Conservation (phyloP, 768 basidiomycete species). For the Candolleomyces aberdarensis region DNA sequence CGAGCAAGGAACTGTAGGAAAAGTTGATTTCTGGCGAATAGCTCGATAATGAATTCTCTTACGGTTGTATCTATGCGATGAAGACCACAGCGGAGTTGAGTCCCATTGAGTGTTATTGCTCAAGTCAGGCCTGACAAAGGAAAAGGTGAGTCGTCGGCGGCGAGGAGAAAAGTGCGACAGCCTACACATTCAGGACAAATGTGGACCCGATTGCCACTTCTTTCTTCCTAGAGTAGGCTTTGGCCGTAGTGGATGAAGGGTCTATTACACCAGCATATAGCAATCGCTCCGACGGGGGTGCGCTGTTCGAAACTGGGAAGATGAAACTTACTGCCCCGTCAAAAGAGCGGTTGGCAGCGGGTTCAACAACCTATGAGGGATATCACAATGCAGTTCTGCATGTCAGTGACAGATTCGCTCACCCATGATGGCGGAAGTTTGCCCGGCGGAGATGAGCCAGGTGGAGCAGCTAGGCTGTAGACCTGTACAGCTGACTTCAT, state of each 20-base stretch:
- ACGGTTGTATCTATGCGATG: conserved; percentile 50
- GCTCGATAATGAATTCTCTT: conserved; percentile 17
- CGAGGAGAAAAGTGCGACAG: conserved; percentile 2
- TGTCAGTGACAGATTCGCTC: not conserved
- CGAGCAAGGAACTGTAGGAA: conserved; percentile 52
- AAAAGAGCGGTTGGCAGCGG: not conserved
- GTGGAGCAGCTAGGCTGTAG: not conserved
- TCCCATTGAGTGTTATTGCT: conserved; percentile 51
- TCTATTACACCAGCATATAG: conserved; percentile 33
- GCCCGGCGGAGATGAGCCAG: not conserved
- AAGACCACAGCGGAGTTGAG: conserved; percentile 40
- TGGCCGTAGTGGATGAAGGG: conserved; percentile 26
- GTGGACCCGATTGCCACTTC: conserved; percentile 47
- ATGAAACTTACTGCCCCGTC: conserved; percentile 5
- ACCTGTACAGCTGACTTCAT: conserved; percentile 1
- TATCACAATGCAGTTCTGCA: not conserved
- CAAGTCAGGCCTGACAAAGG: conserved; percentile 46
- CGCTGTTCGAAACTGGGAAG: not conserved
- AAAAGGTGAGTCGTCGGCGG: conserved; percentile 2
- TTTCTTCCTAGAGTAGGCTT: conserved; percentile 16
- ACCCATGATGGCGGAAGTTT: not conserved
- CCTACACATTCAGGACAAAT: conserved; percentile 53
- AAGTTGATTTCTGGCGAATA: conserved; percentile 3
- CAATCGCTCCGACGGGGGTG: not conserved
- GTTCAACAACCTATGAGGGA: not conserved